Evolutionary conservation across 805 yeast genomes (phyloP).

Genomic region (Torulaspora gathmanii): DNA sequence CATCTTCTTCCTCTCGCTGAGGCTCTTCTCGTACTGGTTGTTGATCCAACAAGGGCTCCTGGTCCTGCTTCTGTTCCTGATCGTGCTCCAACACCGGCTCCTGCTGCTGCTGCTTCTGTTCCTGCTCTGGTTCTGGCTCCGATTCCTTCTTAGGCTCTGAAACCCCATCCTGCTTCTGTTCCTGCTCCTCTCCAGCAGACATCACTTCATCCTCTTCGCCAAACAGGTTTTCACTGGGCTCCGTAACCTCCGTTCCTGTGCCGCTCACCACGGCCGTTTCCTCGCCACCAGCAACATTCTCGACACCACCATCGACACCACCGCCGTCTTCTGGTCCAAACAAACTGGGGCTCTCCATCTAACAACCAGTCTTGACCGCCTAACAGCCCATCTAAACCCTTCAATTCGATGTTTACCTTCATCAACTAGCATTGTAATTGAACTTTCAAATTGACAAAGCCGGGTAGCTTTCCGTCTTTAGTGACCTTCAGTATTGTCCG

Average conservation of each 20-base stretch:
- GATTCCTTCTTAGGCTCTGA: no score
- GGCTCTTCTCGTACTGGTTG: constrained; percentile 3
- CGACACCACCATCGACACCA: not conserved
- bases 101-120: not conserved
- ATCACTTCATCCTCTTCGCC: constrained; percentile 9
- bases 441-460: not conserved
- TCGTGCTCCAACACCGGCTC: not conserved
- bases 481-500: not conserved
- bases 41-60: constrained; percentile 8
- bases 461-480: not conserved
- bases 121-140: not conserved
- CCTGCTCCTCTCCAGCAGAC: constrained; percentile 1
- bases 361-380: not conserved
- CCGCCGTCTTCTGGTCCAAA: constrained; percentile 2
- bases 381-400: not conserved
- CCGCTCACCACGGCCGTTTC: not conserved
- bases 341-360: constrained; percentile 4
- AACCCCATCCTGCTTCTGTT: not conserved
- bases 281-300: not conserved
- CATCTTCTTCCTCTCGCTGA: constrained; percentile 2
- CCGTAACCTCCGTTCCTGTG: not conserved
- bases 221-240: constrained; percentile 3
- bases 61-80: constrained; percentile 5
- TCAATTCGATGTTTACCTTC: not conserved
- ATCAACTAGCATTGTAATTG: not conserved